Base-by-base conservation (phyloP, 345 rosid genomes). In the Populus euphratica region DNA sequence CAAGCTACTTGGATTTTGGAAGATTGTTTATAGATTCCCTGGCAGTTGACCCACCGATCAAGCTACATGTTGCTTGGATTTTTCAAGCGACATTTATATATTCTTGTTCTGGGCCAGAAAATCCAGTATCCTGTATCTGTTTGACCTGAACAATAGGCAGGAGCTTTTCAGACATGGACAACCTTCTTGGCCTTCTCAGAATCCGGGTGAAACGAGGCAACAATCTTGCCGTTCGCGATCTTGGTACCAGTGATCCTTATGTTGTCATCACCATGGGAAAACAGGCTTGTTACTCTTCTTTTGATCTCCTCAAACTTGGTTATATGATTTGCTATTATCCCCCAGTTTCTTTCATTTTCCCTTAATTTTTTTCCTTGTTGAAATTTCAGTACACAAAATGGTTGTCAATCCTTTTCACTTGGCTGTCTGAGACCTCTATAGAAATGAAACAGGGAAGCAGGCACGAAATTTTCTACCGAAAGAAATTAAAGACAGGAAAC, bases 211-310 rank as follows among this genome's bases (percentile, higher is more conserved):
- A 54, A 21, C 69, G 78, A 72, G 88, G 88, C 75, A 56, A 62
- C 39, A 77, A 86, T 77, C 86, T 83, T 61, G 86, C 85, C 13
- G 72, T 81, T 36, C 86, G 88, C 9, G 88, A 86, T 72, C 59
- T 80, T 25, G 77, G 82, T 61, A 63, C 63, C 72, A 83, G 86
- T 41, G 88, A 86, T 56, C 88, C 88, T 63, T 86, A 83, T 71
- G 86, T 77, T 61, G 80, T 79, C 74, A 33, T 86, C 77, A 73
- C 76, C 49, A 72, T 73, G 82, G 82, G 77, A 11, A 52, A 69
- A 8, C 82, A 79, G 78, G 82, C 67, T 13, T 12, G 16, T 50
- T 44, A 4, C 54, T 72, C 9, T 27, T 43, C 16, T 63, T 18
- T 63, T 47, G 20, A 27, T 18, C 10, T 13, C 54, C 13, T 3